Conservation (phyloP, 768 basidiomycete genomes). For the Tulasnella sp. region DNA sequence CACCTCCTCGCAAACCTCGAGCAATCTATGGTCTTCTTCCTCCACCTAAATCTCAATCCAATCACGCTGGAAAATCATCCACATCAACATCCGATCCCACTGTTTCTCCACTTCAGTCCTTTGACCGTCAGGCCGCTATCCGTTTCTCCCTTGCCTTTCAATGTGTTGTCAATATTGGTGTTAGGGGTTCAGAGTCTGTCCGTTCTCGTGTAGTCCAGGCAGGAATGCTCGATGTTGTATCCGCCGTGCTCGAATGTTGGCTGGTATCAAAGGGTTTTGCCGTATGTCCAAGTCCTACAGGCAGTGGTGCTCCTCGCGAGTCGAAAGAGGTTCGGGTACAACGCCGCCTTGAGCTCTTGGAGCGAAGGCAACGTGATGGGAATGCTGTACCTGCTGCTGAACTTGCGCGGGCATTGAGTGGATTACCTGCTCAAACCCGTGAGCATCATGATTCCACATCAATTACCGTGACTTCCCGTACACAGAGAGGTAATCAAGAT, state of each 20-base stretch:
- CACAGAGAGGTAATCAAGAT: too few species aligned
- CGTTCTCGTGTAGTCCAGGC: conserved; percentile 36
- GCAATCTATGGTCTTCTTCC: conserved; percentile 67
- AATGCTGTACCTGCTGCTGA: conserved; percentile 35
- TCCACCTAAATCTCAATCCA: conserved; percentile 24
- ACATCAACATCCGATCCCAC: conserved; percentile 49
- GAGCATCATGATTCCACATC: too few species aligned
- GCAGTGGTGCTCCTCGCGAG: conserved; percentile 61
- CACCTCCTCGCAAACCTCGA: conserved; percentile 65
- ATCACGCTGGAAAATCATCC: conserved; percentile 27
- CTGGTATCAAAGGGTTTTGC: conserved; percentile 38
- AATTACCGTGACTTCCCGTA: too few species aligned
- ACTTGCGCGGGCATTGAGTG: conserved; percentile 43
- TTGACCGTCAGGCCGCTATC: conserved; percentile 75
- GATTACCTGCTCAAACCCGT: conserved; percentile 36
- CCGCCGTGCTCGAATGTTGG: conserved; percentile 34
- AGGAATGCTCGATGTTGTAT: conserved; percentile 33
- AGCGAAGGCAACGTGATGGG: conserved; percentile 42
- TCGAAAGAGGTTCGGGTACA: conserved; percentile 59
- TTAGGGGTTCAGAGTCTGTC: conserved; percentile 32
- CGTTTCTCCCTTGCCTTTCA: conserved; percentile 91
- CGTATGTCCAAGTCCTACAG: conserved; percentile 65
- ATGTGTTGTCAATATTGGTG: conserved; percentile 73
- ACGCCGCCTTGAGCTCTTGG: conserved; percentile 38
- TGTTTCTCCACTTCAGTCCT: conserved; percentile 23